Conservation (phyloP, 2,329 filamentous ascomycete species). For the Raffaelea ambrosiae region DNA sequence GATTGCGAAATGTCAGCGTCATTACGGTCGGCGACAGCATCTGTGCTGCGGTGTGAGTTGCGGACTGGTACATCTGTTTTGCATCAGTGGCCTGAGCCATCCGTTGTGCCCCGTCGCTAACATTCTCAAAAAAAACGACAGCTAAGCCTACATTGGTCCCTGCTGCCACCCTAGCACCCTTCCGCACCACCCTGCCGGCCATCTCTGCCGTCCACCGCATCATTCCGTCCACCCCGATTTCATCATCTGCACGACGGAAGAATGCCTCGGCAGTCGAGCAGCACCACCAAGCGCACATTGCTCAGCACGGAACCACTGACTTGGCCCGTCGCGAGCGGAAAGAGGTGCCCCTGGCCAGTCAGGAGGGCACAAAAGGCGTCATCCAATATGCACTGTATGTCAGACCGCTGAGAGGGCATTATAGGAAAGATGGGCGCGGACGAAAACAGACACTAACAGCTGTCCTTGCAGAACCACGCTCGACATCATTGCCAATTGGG, state of each 20-base stretch:
- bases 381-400: conserved; percentile 77
- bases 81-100: no score
- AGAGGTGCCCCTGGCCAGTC: conserved; percentile 69
- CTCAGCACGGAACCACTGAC: conserved; percentile 34
- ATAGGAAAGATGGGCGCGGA: no score
- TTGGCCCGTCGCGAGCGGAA: conserved; percentile 49
- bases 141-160: conserved; percentile 61
- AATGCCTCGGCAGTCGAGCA: conserved; percentile 43
- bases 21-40: conserved; percentile 41
- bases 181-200: conserved; percentile 36
- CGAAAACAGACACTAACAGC: no score
- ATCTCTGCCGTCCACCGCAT: conserved; percentile 28
- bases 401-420: no score
- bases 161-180: conserved; percentile 49
- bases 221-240: conserved; percentile 56
- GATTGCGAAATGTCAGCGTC: conserved; percentile 45
- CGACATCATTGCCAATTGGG: conserved; percentile 77
- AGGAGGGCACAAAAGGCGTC: conserved; percentile 70
- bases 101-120: no score
- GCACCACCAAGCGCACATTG: conserved; percentile 30
- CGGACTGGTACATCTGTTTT: no score
- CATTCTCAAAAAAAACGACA: no score
- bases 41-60: conserved; percentile 42
- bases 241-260: conserved; percentile 55
- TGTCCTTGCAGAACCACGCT: conserved; percentile 61